Percentiles rank a stretch among this genome's conserved stretches.
Conservation (phyloP, 352 stramenopile genomes). For the Hyphochytrium catenoides region DNA sequence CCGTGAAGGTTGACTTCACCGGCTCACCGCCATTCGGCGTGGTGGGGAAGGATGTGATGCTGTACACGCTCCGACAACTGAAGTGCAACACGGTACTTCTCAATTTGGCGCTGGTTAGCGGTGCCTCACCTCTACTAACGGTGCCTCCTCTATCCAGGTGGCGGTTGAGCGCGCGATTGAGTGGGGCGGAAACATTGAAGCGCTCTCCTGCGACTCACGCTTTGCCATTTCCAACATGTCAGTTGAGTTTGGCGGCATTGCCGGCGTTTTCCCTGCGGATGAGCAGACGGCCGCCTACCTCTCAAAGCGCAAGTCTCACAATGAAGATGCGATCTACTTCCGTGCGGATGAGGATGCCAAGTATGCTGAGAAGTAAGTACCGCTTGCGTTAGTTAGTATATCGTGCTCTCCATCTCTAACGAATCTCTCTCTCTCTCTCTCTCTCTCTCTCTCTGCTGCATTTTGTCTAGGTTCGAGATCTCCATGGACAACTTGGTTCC, state of each 20-base stretch:
- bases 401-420: too few species aligned
- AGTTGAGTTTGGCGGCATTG: slow-evolving; percentile 53
- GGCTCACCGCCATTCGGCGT: slow-evolving; percentile 32
- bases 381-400: too few species aligned
- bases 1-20: slow-evolving; percentile 53
- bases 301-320: slow-evolving; percentile 33
- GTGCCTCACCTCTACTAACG: too few species aligned
- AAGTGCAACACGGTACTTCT: slow-evolving; percentile 67
- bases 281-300: slow-evolving; percentile 48
- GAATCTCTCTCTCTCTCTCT: too few species aligned
- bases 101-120: too few species aligned
- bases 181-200: slow-evolving; percentile 44
- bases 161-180: slow-evolving; percentile 43
- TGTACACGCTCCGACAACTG: slow-evolving; percentile 48
- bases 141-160: too few species aligned
- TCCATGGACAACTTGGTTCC: slow-evolving; percentile 31
- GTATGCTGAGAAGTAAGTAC: slow-evolving; percentile 33
- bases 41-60: slow-evolving; percentile 59
- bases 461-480: slow-evolving; percentile 54
- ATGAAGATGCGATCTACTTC: slow-evolving; percentile 50
- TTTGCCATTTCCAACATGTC: slow-evolving; percentile 65
- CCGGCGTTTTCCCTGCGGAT: slow-evolving; percentile 47
- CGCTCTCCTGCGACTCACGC: slow-evolving; percentile 42
- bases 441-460: too few species aligned
- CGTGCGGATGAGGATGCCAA: slow-evolving; percentile 34